Conservation (phyloP, 164 flowering plant genomes). For the Tetrastigma voinierianum region DNA sequence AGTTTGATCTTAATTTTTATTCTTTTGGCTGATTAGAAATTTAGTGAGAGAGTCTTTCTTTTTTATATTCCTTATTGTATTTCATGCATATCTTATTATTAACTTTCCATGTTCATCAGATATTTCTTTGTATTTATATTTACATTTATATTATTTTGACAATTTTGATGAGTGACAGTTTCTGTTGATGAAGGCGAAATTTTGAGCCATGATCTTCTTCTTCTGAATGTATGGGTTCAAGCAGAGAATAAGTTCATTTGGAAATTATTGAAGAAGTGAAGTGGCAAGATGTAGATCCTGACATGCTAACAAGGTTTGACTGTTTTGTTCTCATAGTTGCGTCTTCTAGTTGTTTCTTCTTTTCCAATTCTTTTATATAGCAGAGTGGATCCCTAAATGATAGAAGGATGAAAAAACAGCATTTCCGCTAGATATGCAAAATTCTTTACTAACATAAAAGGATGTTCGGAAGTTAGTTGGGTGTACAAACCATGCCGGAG, state of each 20-base stretch:
- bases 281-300: constrained; percentile 82
- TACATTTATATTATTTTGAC: not conserved
- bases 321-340: not conserved
- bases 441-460: no score
- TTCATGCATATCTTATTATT: not conserved
- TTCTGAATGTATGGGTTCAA: constrained; percentile 82
- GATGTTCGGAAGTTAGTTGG: no score
- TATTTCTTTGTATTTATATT: not conserved
- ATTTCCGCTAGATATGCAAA: no score
- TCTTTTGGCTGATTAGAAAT: not conserved
- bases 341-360: not conserved
- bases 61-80: not conserved
- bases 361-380: not conserved
- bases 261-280: constrained; percentile 76
- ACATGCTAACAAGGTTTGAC: constrained; percentile 69
- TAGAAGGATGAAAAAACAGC: no score
- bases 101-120: not conserved
- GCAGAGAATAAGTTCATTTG: constrained; percentile 64
- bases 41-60: not conserved
- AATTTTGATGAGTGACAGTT: constrained; percentile 51
- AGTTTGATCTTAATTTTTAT: not conserved
- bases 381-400: no score
- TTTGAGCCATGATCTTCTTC: constrained; percentile 75
- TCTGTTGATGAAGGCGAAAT: constrained; percentile 46
- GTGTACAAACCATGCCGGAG: no score